phyloP scores from a whole-genome alignment of 805 yeast genomes.

The Schizosaccharomyces octosporus region DNA sequence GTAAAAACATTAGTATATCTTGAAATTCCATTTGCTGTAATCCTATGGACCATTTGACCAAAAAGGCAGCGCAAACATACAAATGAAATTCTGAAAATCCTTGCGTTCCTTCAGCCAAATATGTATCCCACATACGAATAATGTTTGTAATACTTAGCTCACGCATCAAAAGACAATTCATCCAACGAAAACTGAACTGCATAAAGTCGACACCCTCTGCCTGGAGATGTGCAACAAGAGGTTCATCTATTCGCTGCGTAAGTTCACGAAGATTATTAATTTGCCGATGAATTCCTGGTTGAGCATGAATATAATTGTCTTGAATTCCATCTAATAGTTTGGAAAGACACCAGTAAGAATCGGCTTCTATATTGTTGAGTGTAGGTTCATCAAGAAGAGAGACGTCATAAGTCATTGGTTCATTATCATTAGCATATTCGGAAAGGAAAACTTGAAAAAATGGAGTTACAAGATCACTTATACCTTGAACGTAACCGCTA shows the following conservation, averaged over 20 bases:
- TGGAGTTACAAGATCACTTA: constrained; percentile 81
- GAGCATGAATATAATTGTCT: constrained; percentile 92
- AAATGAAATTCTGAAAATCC: constrained; percentile 86
- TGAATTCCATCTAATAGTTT: constrained; percentile 81
- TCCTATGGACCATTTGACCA: constrained; percentile 63
- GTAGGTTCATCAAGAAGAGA: constrained; percentile 31
- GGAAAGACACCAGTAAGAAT: constrained; percentile 89
- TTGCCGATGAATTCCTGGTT: constrained; percentile 87
- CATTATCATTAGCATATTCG: constrained; percentile 28
- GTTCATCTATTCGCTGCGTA: constrained; percentile 55
- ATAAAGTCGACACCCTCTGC: constrained; percentile 74
- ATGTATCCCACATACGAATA: constrained; percentile 95
- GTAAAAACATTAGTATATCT: constrained; percentile 74
- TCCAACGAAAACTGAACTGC: constrained; percentile 93
- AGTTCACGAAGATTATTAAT: constrained; percentile 57
- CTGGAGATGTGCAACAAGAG: constrained; percentile 48
- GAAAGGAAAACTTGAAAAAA: constrained; percentile 66
- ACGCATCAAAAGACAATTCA: constrained; percentile 92
- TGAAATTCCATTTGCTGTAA: constrained; percentile 76
- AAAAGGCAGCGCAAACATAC: constrained; percentile 90
- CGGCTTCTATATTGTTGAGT: constrained; percentile 61
- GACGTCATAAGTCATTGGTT: constrained; percentile 36
- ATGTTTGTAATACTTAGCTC: constrained; percentile 58
- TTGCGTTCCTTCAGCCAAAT: constrained; percentile 27
- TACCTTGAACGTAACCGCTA: constrained; percentile 93